These are phyloP conservation scores for Botrytis aclada DNA, from an alignment of 2,329 filamentous ascomycete species.

Conservation along the genomic window DNA sequence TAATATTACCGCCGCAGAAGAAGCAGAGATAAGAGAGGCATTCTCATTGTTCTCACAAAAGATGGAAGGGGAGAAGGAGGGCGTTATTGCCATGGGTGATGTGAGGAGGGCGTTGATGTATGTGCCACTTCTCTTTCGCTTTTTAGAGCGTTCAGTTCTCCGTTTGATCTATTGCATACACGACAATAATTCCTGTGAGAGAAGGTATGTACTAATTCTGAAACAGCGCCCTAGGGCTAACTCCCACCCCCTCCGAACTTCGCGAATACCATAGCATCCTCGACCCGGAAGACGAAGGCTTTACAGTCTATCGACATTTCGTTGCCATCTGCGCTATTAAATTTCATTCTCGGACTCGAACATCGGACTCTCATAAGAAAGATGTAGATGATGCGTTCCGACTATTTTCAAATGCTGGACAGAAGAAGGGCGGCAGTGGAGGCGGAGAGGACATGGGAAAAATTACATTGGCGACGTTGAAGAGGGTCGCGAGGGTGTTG, in stretches of 20 bases:
- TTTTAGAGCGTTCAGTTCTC: not conserved
- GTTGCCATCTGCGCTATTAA: conserved; percentile 86
- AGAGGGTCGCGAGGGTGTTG: conserved; percentile 73
- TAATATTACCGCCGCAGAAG: conserved; percentile 78
- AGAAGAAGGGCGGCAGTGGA: conserved; percentile 41
- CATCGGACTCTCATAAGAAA: conserved; percentile 49
- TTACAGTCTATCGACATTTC: conserved; percentile 76
- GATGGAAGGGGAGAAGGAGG: conserved; percentile 68
- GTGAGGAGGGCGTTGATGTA: conserved; percentile 72
- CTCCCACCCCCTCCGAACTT: conserved; percentile 64
- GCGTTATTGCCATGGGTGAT: conserved; percentile 43
- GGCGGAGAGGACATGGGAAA: conserved; percentile 43
- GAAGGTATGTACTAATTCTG: not conserved
- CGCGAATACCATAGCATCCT: conserved; percentile 74
- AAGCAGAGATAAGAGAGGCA: conserved; percentile 86
- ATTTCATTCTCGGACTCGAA: conserved; percentile 59
- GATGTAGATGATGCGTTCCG: conserved; percentile 81
- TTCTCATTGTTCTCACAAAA: conserved; percentile 78
- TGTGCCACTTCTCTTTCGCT: conserved; percentile 13
- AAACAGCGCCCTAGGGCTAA: conserved; percentile 76
- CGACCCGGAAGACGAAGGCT: conserved; percentile 78
- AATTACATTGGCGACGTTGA: conserved; percentile 79
- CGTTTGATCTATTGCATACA: not conserved
- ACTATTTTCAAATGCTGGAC: conserved; percentile 65
- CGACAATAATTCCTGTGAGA: not conserved